phyloP scores from a whole-genome alignment of 2,329 filamentous ascomycete species.

The Metarhizium humberi region DNA sequence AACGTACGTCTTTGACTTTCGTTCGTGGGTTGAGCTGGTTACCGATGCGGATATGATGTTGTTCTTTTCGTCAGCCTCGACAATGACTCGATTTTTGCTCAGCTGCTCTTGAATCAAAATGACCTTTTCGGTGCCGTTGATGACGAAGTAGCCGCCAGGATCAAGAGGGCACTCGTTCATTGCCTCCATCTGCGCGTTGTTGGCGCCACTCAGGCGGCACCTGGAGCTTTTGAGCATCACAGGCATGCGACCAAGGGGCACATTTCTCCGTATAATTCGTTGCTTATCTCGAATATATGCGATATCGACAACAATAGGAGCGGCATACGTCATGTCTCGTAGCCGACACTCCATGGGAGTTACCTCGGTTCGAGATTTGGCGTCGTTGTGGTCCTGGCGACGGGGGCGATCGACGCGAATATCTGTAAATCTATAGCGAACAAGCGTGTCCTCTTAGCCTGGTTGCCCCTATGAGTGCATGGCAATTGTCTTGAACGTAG shows the following conservation, averaged over 20 bases:
- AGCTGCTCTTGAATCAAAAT: conserved; percentile 97
- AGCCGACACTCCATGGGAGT: conserved; percentile 95
- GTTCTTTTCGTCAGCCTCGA: conserved; percentile 88
- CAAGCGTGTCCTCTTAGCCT: conserved; percentile 3
- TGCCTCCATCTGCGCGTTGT: conserved; percentile 77
- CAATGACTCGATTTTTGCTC: conserved; percentile 98
- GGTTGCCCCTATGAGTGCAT: background rate
- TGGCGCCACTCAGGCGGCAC: conserved; percentile 76
- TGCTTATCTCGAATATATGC: conserved; percentile 78
- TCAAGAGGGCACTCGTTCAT: conserved; percentile 95
- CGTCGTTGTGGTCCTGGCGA: conserved; percentile 65
- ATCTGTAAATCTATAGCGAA: conserved; percentile 56
- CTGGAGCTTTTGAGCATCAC: conserved; percentile 96
- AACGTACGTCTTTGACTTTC: conserved; percentile 97
- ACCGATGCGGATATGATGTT: conserved; percentile 91
- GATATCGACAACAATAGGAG: conserved; percentile 87
- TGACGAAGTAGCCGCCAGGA: conserved; percentile 95
- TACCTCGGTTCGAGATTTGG: conserved; percentile 62
- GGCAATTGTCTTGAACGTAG: conserved; percentile 9
- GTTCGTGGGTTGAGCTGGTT: conserved; percentile 93
- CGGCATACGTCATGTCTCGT: conserved; percentile 95
- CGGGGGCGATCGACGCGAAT: conserved; percentile 80
- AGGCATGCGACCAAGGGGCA: conserved; percentile 82
- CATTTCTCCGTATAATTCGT: conserved; percentile 62
- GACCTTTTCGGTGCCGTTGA: conserved; percentile 96